phyloP scores from a whole-genome alignment of 2,329 filamentous ascomycete species.

The Chalaropsis ovoidea region DNA sequence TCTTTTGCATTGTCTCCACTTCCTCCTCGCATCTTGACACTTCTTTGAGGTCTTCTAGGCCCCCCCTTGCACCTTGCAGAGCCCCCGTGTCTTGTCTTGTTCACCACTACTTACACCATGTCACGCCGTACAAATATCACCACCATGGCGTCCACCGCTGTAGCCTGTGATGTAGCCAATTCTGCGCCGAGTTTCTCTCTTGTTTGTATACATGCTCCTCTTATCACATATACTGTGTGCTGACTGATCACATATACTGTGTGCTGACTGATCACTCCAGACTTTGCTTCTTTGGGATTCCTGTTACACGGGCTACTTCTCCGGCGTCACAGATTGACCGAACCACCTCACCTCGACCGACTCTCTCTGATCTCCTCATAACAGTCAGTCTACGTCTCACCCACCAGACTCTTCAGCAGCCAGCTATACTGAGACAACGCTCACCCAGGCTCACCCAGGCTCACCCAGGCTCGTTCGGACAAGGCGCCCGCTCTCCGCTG shows the following conservation, averaged over 20 bases:
- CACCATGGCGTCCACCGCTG: not conserved
- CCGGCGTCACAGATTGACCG: not conserved
- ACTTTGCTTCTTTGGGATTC: not conserved
- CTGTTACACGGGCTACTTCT: not conserved
- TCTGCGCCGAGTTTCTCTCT: not conserved
- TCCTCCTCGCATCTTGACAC: slow-evolving; percentile 12
- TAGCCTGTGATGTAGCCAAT: not conserved
- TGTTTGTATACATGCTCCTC: not conserved
- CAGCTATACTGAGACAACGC: no score
- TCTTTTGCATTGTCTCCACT: not conserved
- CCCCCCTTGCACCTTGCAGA: not conserved
- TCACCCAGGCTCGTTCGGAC: no score
- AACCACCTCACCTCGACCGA: not conserved
- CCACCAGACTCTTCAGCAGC: no score
- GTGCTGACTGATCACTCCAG: not conserved
- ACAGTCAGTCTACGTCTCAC: no score
- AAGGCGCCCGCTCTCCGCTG: no score
- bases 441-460: no score
- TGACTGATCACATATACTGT: not conserved
- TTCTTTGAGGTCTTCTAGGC: slow-evolving; percentile 1
- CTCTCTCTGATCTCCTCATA: no score
- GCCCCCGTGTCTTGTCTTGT: not conserved
- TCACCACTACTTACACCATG: not conserved
- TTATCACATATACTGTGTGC: not conserved
- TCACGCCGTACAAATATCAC: not conserved